Conservation (phyloP, 306 rosid genomes). For the Ormosia semicastrata region DNA sequence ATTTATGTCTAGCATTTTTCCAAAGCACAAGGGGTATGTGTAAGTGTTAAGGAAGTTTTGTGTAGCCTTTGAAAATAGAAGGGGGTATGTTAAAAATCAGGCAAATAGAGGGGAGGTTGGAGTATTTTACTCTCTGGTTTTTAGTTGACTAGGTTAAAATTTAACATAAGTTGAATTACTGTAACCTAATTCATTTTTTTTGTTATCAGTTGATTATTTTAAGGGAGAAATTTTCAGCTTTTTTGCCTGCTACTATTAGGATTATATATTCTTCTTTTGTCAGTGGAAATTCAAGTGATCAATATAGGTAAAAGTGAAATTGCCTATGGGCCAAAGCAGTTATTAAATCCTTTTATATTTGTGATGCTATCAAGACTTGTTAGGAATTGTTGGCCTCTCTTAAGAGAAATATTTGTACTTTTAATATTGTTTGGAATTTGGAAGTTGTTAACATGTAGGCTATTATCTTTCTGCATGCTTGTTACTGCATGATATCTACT, state of each 20-base stretch:
- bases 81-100: too few species aligned
- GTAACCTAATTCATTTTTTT: background rate
- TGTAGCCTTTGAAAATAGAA: too few species aligned
- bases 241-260: background rate
- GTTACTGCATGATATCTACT: conserved; percentile 22
- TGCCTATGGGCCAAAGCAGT: background rate
- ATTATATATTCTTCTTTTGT: background rate
- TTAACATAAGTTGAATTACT: background rate
- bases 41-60: too few species aligned
- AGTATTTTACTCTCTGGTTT: background rate
- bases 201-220: background rate
- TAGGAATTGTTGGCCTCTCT: background rate
- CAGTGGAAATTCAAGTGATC: background rate
- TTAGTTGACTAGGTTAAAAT: background rate
- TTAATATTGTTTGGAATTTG: background rate
- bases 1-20: too few species aligned
- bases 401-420: background rate
- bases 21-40: too few species aligned
- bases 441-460: background rate
- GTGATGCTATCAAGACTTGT: background rate
- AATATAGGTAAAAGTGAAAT: background rate
- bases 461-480: background rate
- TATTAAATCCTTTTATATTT: background rate
- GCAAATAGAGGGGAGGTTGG: too few species aligned
- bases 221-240: background rate